phyloP scores from a whole-genome alignment of 2,329 filamentous ascomycete species.

The Metarhizium sp. region DNA sequence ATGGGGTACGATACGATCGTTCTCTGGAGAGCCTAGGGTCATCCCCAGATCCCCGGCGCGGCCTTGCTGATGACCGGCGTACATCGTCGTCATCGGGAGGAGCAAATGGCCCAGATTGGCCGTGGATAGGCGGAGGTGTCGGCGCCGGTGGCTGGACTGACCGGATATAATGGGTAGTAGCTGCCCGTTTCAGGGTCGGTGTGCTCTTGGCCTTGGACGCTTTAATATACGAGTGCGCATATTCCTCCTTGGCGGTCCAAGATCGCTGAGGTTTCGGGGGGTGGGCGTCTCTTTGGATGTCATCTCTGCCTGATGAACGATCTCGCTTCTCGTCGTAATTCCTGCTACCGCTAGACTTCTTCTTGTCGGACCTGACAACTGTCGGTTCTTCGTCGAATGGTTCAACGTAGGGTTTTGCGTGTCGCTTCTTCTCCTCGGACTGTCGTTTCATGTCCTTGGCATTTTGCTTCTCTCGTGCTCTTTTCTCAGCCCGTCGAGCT shows the following conservation, averaged over 20 bases:
- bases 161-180: conserved; percentile 13
- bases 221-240: conserved; percentile 22
- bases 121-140: conserved; percentile 23
- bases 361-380: conserved; percentile 23
- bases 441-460: conserved; percentile 30
- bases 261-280: conserved; percentile 15
- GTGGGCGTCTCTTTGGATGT: conserved; percentile 12
- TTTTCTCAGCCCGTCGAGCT: conserved; percentile 24
- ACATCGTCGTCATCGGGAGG: conserved; percentile 21
- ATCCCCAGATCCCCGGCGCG: conserved; percentile 24
- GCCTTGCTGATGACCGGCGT: conserved; percentile 22
- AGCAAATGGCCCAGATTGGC: conserved; percentile 17
- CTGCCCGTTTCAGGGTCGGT: conserved; percentile 11
- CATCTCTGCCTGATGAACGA: conserved; percentile 24
- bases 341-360: conserved; percentile 28
- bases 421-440: conserved; percentile 26
- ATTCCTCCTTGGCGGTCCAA: conserved; percentile 12
- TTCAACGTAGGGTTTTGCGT: conserved; percentile 26
- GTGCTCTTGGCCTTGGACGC: conserved; percentile 17
- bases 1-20: conserved; percentile 21
- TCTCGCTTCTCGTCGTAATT: conserved; percentile 29
- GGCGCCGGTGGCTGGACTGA: conserved; percentile 22
- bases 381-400: conserved; percentile 20
- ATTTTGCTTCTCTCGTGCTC: conserved; percentile 22
- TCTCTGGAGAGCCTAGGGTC: conserved; percentile 14